Base-by-base conservation (phyloP, 2,329 filamentous ascomycete genomes). In the Podosphaera fusca region DNA sequence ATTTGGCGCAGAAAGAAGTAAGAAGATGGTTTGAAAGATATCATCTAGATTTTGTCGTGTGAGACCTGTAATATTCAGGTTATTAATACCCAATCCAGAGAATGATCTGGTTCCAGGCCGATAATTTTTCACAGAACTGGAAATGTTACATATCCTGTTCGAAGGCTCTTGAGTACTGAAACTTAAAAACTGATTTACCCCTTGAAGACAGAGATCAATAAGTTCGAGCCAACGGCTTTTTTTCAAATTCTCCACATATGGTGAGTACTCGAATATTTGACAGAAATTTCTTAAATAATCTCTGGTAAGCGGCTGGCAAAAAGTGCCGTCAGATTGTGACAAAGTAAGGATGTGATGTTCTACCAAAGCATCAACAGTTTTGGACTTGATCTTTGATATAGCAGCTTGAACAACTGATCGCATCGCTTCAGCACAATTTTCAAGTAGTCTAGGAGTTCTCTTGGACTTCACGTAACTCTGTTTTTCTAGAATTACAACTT, bases 321-420 rank as follows among this genome's bases (percentile, higher is more conserved):
- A 78, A 40, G 12, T 30, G 12, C 80, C 80, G 56, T 81, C 77
- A 0, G 75, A 68, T 14, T 73, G 76, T 1, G 81, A 78, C 2
- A 94, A 73, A 21, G 81, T 80, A 61, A 95, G 81, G 2, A 80
- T 82, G 59, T 96, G 83, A 69, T 95, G 88, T 61, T 87, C 81
- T 61, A 94, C 74, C 14, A 95, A 72, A 4, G 84, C 79, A 63
- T 82, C 77, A n/a, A 90, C 74, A 0, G 88, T 90, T 67, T 87
- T 94, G 59, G 75, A 73, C 64, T 81, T 84, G 60, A 96, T 69
- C 59, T 77, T 82, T 29, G 74, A 70, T 36, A 82, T 73, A 30
- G 85, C 84, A 56, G 83, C 77, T 61, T 84, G 80, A 53, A 94
- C 76, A 31, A 84, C 78, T 33, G 82, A 73, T 56, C 87, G 82